Base-by-base conservation (phyloP, 805 yeast species). In the Zygosaccharomyces siamensis region DNA sequence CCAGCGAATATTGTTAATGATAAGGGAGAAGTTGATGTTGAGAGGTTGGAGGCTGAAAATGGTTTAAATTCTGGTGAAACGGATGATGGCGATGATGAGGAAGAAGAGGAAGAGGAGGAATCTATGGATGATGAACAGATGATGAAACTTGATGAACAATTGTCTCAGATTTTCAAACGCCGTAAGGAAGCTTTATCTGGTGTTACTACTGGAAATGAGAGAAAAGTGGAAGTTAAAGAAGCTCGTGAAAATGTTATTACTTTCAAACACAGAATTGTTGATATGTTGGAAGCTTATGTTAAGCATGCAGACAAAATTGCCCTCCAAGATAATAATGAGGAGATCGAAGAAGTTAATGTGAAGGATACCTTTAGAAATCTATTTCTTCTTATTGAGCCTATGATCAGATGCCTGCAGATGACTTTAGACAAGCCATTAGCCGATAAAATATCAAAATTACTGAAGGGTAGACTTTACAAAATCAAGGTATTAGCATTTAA, bases 101-200 rank as follows among this genome's bases (percentile, higher is more conserved):
- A 75, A 4, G 79, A 74, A 26, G 83, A 77, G 26, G 76, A 78
- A 5, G 83, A 79, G 23, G 86, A 83, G 45, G 95, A 86, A 56
- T 82, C 92, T 0, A 87, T 89, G 95, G 95, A 90, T 51, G 97
- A 90, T 66, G 97, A 90, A 59, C 89, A 89, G 64, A 92, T 92
- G 98, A 81, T 89, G 83, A 95, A 90, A 18, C 78, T 92, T 58
- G 98, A 92, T 63, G 86, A 76, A 20, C 93, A 89, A 52, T 71
- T 92, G 27, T 79, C 97, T 0, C 77, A 76, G 46, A 92, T 92
- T 47, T 92, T 92, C 75, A 80, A 84, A 60, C 92, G 89, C 59
- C 79, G 97, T 58, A 80, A 82, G 56, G 81, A 79, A 51, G 85
- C 86, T 0, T 66, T 88, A 46, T 67, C 79, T 7, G 70, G 72